Base-by-base conservation (phyloP, 352 stramenopile species). In the Phytophthora boehmeriae region DNA sequence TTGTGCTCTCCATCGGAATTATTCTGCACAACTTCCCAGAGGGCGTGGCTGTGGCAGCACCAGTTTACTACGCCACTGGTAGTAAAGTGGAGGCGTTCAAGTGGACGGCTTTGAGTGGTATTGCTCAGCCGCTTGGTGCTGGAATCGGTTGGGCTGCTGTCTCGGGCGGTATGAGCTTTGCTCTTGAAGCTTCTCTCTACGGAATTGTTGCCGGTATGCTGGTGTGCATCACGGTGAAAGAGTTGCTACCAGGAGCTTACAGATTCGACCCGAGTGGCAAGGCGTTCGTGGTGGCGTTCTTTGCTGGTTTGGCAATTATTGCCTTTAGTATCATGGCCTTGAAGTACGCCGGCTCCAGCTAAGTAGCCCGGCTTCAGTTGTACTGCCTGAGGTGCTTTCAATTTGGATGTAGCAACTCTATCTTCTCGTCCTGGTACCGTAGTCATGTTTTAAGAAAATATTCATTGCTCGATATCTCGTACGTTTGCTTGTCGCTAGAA, bases 11-110 rank as follows among this genome's bases (percentile, higher is more conserved):
- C 1, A 71, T 99, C 46, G 96, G 92, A 17, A 99, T 99, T 65
- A 96, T 92, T 9, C 83, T 99, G 27, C 97, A 99, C 78, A 99
- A 99, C 67, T 97, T 99, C 60, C 96, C 96, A 0, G 97, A 99
- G 59, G 97, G 97, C 16, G 67, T 99, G 10, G 97, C 93, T 50
- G 91, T 99, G 13, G 92, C 95, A 27, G 88, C 98, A 8, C 96
- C 97, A 0, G 90, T 99, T 11, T 99, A 98, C 74, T 99, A 98
- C 68, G 95, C 96, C 2, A 99, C 96, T 1, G 96, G 95, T 8
- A 97, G 89, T 66, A 86, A 95, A 11, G 61, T 78, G 22, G 92
- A 98, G 47, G 96, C 90, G 1, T 98, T 99, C 73, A 76, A 92
- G 41, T 98, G 93, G 93, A 94, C 88, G 16, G 60, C 80, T 8